Base-by-base conservation (phyloP, 352 stramenopile species). In the Blastocystis hominis region DNA sequence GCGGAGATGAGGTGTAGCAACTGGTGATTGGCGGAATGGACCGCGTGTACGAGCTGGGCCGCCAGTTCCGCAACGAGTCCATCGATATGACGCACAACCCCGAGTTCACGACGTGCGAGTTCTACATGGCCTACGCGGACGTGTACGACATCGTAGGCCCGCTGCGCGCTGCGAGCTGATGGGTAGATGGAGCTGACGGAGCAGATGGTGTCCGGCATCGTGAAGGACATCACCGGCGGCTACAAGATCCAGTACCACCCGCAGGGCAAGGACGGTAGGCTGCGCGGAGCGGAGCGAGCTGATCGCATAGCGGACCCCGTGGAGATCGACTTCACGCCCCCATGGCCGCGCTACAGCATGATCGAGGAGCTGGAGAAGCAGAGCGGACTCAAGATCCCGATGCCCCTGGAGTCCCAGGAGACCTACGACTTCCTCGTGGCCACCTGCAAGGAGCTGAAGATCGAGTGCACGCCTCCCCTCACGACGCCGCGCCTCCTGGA, bases 101-200 rank as follows among this genome's bases (percentile, higher is more conserved):
- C 6, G 96, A 99, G 91, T 99, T 99, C 90, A 99, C 96, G 3
- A 98, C 97, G 3, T 97, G 95, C 89, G 96, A 99, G 92, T 98
- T 98, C 89, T 99, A 99, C 90, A 90, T 93, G 91, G 96, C 97
- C 6, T 99, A 99, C 89, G 96, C 95, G 5, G 97, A 99, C 90
- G 98, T 98, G 92, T 91, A 98, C 89, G 94, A 97, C 87, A 91
- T 99, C 42, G 55, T 79, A 38, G 62, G 24, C n/a, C 5, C 62
- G 24, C 24, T 30, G 24, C 6, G 0, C 24, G 24, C n/a, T 6
- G 62, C 15, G 20, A 7, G 5, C 6, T 72, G 62, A 72, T 15
- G 30, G 24, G 62, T 72, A 72, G 50, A 98, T 98, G 95, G 91
- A 94, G 63, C 97, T 97, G 90, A 97, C 95, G 4, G 96, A 99